A percentile compares a stretch with the other conserved stretches of the same genome.
These are phyloP conservation scores for Lenwebbia sp. DNA, from an alignment of 345 rosid species.

Conservation along the genomic window DNA sequence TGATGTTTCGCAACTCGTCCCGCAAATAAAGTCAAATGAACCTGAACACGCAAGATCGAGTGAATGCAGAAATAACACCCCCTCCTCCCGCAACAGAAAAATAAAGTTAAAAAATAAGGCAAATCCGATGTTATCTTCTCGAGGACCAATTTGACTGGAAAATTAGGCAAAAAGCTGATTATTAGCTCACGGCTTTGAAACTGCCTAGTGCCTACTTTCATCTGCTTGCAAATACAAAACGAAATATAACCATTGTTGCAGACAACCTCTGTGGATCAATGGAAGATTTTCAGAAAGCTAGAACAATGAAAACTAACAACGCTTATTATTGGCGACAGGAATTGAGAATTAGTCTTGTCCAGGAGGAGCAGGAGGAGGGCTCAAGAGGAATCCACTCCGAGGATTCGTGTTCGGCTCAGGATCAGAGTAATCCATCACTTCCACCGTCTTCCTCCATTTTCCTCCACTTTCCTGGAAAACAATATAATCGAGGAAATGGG, in stretches of 20 bases:
- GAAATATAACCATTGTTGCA: not conserved
- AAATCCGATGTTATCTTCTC: not conserved
- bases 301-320: not conserved
- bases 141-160: not conserved
- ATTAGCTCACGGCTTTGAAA: not conserved
- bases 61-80: not conserved
- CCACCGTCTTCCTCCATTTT: not conserved
- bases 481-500: not conserved
- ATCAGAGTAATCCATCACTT: conserved; percentile 3
- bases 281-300: not conserved
- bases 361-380: not conserved
- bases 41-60: not conserved
- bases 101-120: not conserved
- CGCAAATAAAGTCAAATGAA: not conserved
- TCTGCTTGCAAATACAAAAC: not conserved
- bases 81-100: too few species aligned
- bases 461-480: not conserved
- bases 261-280: not conserved
- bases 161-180: not conserved
- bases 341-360: not conserved
- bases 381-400: not conserved
- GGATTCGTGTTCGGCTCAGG: conserved; percentile 2
- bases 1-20: not conserved
- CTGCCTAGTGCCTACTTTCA: not conserved
- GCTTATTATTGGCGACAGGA: not conserved